Base-by-base conservation (phyloP, 176 grass and related monocot species). In the Poa pratensis region DNA sequence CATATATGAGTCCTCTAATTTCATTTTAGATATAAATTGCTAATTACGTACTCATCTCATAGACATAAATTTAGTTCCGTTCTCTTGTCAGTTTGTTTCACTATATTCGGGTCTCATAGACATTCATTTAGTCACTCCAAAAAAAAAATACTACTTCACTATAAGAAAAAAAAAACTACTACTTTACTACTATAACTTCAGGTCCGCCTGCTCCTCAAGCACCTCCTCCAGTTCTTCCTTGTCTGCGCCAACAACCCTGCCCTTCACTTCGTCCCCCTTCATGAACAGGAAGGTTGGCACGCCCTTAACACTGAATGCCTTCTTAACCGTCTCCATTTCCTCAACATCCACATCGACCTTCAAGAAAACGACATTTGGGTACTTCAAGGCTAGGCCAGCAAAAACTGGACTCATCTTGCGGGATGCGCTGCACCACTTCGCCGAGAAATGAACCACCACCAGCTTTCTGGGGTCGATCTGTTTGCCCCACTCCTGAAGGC, bases 221-320 rank as follows among this genome's bases (percentile, higher is more conserved):
- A 16, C 55, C 52, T 58, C 28, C 45, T 13, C 30, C 82, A 89
- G 51, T 13, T 81, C 45, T 43, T 85, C 82, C 62, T 85, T 85
- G 12, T 18, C 0, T 16, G 82, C 87, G 19, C 87, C 82, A 30
- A 23, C 3, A 85, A 75, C 34, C 75, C 19, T 85, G 50, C 81
- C 57, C 17, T 19, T 50, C 14, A 68, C 23, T 0, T 8, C 0
- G 7, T n/a, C 76, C 42, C 20, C 76, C 76, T 75, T 81, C n/a
- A 89, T 59, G 70, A 85, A 89, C 19, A 85, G 14, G 77, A 89
- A 89, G 32, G n/a, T 76, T 19, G 87, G 87, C 82, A 65, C 62
- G 23, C 28, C 76, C 4, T 76, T 10, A n/a, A 85, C 28, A 5
- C 16, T 0, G 42, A 58, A 84, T 39, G 49, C 0, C 22, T 17